Base-by-base conservation (phyloP, 23 red algal species). In the Gracilaria domingensis region DNA sequence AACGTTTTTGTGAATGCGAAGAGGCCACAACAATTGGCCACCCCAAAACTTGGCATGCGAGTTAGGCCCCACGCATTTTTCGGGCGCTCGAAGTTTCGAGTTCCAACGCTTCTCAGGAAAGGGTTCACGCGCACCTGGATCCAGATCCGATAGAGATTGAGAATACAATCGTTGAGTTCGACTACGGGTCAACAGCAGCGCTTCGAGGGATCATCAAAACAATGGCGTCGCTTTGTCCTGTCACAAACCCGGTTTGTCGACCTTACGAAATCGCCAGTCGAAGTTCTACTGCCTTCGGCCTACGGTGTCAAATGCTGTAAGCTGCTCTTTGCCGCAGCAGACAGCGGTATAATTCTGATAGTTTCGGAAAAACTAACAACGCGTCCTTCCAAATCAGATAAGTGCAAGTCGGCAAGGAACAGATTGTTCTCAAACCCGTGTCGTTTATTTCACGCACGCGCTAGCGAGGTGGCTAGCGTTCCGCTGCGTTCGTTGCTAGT, bases 401-500 rank as follows among this genome's bases (percentile, higher is more conserved):
- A 72, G 32, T 6, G 39, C 82, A 86, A 59, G 47, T 60, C 21
- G 35, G 39, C 44, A n/a, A n/a, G 72, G 39, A 60, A 86, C 82
- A 12, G 5, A 5, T 74, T 74, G 36, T 5, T 2, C 2, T 4
- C 8, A 20, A 74, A n/a, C n/a, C n/a, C 36, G 69, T 74, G 33
- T 29, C 11, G 23, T 45, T 77, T 12, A 65, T 65, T n/a, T n/a
- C n/a, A n/a, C 0, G 12, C 8, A 12, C n/a, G 26, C 24, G 16
- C 26, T 26, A 8, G 8, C 2, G 12, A 30, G 8, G 32, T 32
- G 6, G 32, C 3, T 28, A 12, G 8, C 4, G 72, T 77, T 25
- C 35, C 11, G 8, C 6, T 4, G 2, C 5, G 7, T 1, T 2
- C 8, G 39, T 8, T 30, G 8, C 12, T 74, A 4, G 69, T 74